phyloP scores from a whole-genome alignment of 495 filamentous ascomycete genomes.

The Neurospora sp. region DNA sequence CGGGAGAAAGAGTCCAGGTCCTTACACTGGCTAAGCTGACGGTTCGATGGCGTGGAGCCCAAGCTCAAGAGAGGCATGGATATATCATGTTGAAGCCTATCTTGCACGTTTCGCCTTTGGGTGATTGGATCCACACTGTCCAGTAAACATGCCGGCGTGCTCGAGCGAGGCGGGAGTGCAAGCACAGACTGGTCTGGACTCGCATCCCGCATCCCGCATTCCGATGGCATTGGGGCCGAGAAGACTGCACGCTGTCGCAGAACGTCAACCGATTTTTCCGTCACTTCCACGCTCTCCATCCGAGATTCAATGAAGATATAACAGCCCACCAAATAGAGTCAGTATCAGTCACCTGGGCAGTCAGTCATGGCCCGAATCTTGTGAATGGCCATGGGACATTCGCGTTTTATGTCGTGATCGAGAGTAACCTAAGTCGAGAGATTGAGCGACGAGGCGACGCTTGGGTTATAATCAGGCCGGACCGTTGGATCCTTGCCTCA shows the following conservation, averaged over 20 bases:
- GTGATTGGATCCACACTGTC: not conserved
- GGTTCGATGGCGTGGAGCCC: not conserved
- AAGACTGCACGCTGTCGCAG: not conserved
- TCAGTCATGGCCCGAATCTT: not conserved
- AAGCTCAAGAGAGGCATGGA: not conserved
- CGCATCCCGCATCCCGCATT: not conserved
- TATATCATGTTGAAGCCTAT: not conserved
- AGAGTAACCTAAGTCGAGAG: not conserved
- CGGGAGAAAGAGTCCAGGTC: not conserved
- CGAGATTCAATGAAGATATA: not conserved
- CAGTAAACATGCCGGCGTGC: not conserved
- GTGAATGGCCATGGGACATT: not conserved
- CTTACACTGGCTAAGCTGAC: not conserved
- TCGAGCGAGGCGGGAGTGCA: not conserved
- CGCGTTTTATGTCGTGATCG: not conserved
- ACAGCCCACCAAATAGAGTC: not conserved
- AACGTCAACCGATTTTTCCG: not conserved
- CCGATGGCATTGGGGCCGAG: not conserved
- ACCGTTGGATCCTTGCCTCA: not conserved
- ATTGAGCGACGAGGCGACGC: not conserved
- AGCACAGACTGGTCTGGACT: not conserved
- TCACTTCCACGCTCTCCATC: not conserved
- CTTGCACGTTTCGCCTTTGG: not conserved
- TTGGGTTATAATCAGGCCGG: not conserved
- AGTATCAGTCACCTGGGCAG: not conserved